Evolutionary conservation across 352 stramenopile genomes (phyloP), one percentile per base, ranked within the genome.

Genomic region (Phytopythium kandeliae): DNA sequence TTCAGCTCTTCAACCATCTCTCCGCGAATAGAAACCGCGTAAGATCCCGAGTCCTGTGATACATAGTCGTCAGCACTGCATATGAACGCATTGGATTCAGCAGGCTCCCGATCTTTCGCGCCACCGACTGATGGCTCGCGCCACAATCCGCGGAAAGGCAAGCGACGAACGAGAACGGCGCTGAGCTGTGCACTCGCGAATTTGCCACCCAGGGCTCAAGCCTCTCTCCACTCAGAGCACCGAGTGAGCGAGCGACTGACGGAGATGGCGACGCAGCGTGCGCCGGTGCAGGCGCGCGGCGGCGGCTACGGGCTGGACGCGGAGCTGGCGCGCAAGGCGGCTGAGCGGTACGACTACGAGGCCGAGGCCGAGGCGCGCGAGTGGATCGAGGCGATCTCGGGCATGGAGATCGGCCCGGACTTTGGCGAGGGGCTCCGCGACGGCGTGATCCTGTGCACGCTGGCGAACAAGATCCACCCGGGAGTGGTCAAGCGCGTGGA

Each of bases 291-390:
- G 51, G 55, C 68, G 43, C 78, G 83, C 48, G 78, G 76, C 34
- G 85, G 81, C 45, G 85, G 86, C 55, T 97, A 90, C 58, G 89
- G 89, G 4, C 78, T 97, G 25, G 89, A 97, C 60, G 88, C 88
- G 3, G 85, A 97, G 73, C 74, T 97, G 19, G 89, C 89, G 41
- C 68, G 70, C 24, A 85, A 77, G 41, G 85, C 83, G 6, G 81
- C 84, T n/a, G 81, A 90, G 48, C 81, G 77, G 38, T 97, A 96
- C 65, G 87, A 97, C 70, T 85, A 89, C 61, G 74, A 86, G 26
- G 82, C 89, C 67, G 87, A 96, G 67, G 56, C 75, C 46, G 82
- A 96, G 55, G 86, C 84, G 35, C 79, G 79, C 48, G 71, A 74
- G 49, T 97, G 86, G 89, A 82, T 96, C 55, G 84, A 96, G 56